These are phyloP conservation scores for Chaetomium sp. DNA, from an alignment of 2,329 filamentous ascomycete genomes.

Conservation along the genomic window DNA sequence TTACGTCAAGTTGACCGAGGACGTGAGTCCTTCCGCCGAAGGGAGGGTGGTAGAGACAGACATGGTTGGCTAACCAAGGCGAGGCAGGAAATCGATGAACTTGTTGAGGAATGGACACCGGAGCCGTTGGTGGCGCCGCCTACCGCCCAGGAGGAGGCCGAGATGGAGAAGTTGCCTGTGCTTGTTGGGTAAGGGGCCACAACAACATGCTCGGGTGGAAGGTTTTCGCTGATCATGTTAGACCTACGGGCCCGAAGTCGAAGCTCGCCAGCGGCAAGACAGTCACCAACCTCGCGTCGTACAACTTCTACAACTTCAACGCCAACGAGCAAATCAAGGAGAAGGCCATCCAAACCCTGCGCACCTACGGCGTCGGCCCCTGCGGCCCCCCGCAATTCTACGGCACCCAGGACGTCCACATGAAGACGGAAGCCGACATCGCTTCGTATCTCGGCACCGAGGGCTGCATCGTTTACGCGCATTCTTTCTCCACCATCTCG, in stretches of 20 bases:
- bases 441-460: constrained; percentile 85
- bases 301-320: constrained; percentile 98
- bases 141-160: constrained; percentile 74
- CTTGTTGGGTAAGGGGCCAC: constrained; percentile 73
- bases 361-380: constrained; percentile 93
- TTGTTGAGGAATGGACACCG: constrained; percentile 94
- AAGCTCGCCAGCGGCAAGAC: constrained; percentile 87
- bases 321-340: constrained; percentile 90
- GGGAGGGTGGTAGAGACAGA: neutral
- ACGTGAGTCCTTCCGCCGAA: constrained; percentile 47
- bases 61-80: neutral
- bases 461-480: constrained; percentile 91
- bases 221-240: constrained; percentile 41
- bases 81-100: constrained; percentile 81
- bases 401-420: constrained; percentile 96
- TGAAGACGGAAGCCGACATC: constrained; percentile 94
- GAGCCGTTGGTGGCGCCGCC: constrained; percentile 82
- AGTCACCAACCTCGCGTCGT: constrained; percentile 89
- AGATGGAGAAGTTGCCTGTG: constrained; percentile 82
- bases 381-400: constrained; percentile 98
- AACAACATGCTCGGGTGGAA: no score
- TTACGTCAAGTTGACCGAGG: constrained; percentile 84
- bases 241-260: constrained; percentile 84
- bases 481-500: constrained; percentile 95
- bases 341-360: constrained; percentile 89